Evolutionary conservation across 2,329 filamentous ascomycete species (phyloP), one percentile per base, ranked within the genome.

Genomic region (Colletotrichum musicola): DNA sequence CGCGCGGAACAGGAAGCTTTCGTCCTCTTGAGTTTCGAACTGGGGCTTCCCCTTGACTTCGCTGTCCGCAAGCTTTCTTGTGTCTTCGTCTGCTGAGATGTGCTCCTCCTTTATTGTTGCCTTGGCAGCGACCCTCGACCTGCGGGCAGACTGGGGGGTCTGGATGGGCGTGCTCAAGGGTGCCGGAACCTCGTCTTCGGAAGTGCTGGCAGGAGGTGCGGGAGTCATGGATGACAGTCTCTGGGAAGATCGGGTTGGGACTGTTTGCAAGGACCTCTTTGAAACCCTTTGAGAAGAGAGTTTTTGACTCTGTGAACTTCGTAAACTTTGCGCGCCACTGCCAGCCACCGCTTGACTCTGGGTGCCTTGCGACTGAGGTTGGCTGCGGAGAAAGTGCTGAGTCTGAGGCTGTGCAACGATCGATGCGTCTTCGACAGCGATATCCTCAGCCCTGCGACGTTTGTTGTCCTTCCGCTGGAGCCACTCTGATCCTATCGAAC

Each of bases 1-100:
- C 49, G 74, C 73, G 22, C 74, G 78, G 68, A 77, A 80, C 18
- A 72, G 71, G 57, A 80, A 80, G 62, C 76, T 81, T 13, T 74
- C 71, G 47, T 80, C 78, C 67, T 75, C 72, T 50, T 81, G 77
- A 10, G 74, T 79, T 58, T 75, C 53, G 2, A 72, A 71, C 16
- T 69, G 49, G 18, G 20, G 10, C 12, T 66, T 60, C 13, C 60
- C 30, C 7, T 65, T 35, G 42, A 56, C 50, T 35, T 58, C 25
- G 7, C 40, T 7, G 2, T 42, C 40, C 27, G 18, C 16, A 4
- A 25, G 16, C 12, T 56, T 25, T 40, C 30, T 6, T 20, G 22
- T 50, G 22, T 14, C 30, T 10, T 22, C 25, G 16, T 7, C 25
- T 27, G 14, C 10, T 22, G 4, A 13, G 14, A 16, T 3, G 2